Conservation (phyloP, 2,329 filamentous ascomycete genomes). For the Fusarium mexicanum region DNA sequence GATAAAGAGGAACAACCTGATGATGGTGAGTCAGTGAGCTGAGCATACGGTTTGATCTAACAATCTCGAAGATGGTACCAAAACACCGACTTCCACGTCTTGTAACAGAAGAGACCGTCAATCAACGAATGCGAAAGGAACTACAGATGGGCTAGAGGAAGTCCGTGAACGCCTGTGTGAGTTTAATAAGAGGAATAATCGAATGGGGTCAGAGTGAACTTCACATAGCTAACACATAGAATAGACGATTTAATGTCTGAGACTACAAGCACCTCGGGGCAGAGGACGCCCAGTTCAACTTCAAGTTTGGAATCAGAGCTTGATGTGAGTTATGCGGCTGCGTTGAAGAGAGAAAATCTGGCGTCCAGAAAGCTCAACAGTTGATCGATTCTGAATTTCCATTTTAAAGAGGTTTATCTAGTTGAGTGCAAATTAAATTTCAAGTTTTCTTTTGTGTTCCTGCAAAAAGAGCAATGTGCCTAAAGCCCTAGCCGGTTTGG, state of each 20-base stretch:
- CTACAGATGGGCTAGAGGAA: not conserved
- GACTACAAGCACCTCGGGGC: not conserved
- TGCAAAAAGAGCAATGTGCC: not conserved
- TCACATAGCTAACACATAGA: rapidly evolving
- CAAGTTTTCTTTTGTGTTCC: rapidly evolving
- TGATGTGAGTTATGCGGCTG: too few relatives aligned
- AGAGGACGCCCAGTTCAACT: not conserved
- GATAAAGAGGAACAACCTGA: too few relatives aligned
- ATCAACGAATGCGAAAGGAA: rapidly evolving
- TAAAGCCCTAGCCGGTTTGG: not conserved
- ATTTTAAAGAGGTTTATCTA: rapidly evolving
- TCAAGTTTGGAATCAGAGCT: too few relatives aligned
- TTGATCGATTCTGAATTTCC: rapidly evolving
- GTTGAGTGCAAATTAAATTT: not conserved
- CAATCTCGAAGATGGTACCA: not conserved
- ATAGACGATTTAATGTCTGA: not conserved
- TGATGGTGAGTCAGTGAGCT: not conserved
- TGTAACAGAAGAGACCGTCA: not conserved
- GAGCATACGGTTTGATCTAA: rapidly evolving
- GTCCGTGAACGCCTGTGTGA: rapidly evolving
- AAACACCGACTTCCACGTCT: not conserved
- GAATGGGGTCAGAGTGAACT: rapidly evolving
- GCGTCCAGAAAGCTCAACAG: rapidly evolving
- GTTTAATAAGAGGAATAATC: rapidly evolving
- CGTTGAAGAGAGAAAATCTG: not conserved